Evolutionary conservation across 2,329 filamentous ascomycete genomes (phyloP), one percentile per base, ranked within the genome.

Genomic region (Apiospora rasikravindrae): DNA sequence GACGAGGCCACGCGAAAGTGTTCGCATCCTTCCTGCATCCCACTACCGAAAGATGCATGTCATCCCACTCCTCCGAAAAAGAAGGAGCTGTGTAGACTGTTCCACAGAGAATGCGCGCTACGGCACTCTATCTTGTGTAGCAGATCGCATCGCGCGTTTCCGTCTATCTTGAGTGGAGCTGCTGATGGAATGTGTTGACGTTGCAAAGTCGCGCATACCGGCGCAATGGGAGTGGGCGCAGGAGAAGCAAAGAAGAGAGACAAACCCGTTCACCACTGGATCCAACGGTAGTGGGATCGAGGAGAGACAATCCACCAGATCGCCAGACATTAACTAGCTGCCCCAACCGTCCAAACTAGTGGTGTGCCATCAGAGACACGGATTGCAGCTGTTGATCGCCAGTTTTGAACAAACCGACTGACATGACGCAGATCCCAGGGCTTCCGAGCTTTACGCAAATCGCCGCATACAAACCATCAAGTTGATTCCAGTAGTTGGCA

Each of bases 321-420:
- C 57, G 14, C 57, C 57, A 40, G 40, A 40, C 33, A 6, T 40
- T 13, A 33, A 64, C 33, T 64, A 64, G 57, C 37, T 40, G 19
- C 29, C 33, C 57, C 57, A n/a, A 40, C 57, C 57, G 57, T 64
- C 40, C 57, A 40, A 64, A 19, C 57, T 64, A 64, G 57, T 64
- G 57, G 29, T 64, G 57, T 64, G 19, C 33, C 22, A 64, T 64
- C 29, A 64, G 57, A 40, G 57, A 64, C 57, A 64, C 33, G 10
- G 19, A 40, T 64, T 64, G 57, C 29, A 33, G 33, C 40, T 64
- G 33, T 33, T 64, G 33, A 64, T n/a, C 57, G n/a, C 29, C 57
- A 33, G n/a, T 64, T 40, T 40, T n/a, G 22, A 33, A 57, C 33
- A 33, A 1, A 37, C 22, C 29, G 11, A 40, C 57, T 64, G 57